These are phyloP conservation scores for Sherardia arvensis DNA, from an alignment of 257 asterid species.

Conservation along the genomic window DNA sequence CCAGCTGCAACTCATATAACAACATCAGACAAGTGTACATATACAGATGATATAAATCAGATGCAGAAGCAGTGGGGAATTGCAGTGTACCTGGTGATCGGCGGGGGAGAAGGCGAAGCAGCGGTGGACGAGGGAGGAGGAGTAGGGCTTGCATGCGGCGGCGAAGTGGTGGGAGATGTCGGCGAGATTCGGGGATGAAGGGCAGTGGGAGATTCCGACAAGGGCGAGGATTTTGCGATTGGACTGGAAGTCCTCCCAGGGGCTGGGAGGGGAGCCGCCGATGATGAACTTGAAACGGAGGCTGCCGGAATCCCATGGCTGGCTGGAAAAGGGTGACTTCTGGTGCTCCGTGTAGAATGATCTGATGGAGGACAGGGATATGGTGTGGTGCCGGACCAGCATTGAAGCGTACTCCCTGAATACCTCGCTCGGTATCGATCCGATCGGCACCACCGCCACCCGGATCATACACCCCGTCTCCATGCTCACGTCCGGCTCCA, in stretches of 20 bases:
- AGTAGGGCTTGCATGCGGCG: constrained; percentile 53
- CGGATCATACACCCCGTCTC: constrained; percentile 97
- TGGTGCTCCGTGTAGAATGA: constrained; percentile 99
- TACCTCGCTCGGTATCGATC: constrained; percentile 44
- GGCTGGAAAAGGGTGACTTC: constrained; percentile 80
- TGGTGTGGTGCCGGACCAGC: constrained; percentile 78
- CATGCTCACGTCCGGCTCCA: constrained; percentile 98
- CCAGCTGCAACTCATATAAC: constrained; percentile 40
- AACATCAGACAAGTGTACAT: too few species aligned
- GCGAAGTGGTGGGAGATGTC: constrained; percentile 51
- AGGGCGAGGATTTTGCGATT: constrained; percentile 81
- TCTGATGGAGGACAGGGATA: constrained; percentile 72
- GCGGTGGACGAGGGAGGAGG: constrained; percentile 78
- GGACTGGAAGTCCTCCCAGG: constrained; percentile 98
- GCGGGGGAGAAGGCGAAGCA: constrained; percentile 95
- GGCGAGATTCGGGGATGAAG: constrained; percentile 79
- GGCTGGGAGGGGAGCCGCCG: constrained; percentile 88
- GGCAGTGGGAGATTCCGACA: constrained; percentile 83
- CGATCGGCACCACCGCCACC: constrained; percentile 80
- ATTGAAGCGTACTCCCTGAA: constrained; percentile 77
- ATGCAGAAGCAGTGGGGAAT: not conserved
- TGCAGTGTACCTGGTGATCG: constrained; percentile 59
- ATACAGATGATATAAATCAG: too few species aligned
- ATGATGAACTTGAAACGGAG: constrained; percentile 82
- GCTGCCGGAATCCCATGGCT: constrained; percentile 88